Percentiles rank a stretch among this genome's conserved stretches.
Conservation (phyloP, 2,329 filamentous ascomycete species). For the Hymenoscyphus occultus region DNA sequence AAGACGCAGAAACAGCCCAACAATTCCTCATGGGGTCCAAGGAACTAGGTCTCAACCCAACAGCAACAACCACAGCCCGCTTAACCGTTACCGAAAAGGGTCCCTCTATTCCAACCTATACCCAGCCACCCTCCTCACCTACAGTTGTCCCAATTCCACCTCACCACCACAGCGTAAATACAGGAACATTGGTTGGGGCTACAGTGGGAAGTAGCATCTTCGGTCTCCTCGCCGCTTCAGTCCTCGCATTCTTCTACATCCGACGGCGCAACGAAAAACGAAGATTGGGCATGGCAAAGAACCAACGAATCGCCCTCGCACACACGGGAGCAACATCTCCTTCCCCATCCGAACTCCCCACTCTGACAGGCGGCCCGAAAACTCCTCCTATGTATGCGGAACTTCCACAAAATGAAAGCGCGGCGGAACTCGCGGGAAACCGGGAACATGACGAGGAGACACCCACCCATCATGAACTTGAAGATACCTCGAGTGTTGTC, state of each 20-base stretch:
- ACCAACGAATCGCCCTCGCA: not conserved
- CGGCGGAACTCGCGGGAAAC: too few relatives aligned
- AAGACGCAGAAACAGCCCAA: not conserved
- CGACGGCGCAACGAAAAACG: not conserved
- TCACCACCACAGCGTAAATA: not conserved
- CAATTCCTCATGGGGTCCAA: not conserved
- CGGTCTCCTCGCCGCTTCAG: not conserved
- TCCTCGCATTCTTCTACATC: not conserved
- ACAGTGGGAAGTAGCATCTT: not conserved
- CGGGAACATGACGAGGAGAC: too few relatives aligned
- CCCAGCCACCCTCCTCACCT: not conserved
- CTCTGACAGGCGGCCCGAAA: not conserved
- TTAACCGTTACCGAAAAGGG: not conserved
- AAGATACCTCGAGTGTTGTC: too few relatives aligned
- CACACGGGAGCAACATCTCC: not conserved
- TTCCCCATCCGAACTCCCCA: not conserved
- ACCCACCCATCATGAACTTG: too few relatives aligned
- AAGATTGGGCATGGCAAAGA: not conserved
- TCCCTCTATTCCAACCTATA: not conserved
- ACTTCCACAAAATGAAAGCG: too few relatives aligned
- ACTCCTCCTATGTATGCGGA: not conserved
- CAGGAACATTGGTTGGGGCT: not conserved
- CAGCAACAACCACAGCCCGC: not conserved
- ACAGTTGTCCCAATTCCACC: not conserved
- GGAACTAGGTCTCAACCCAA: not conserved